A percentile compares a stretch with the other conserved stretches of the same genome.
Evolutionary conservation across 2,329 filamentous ascomycete species (phyloP).

Genomic region (Clonostachys byssicola): DNA sequence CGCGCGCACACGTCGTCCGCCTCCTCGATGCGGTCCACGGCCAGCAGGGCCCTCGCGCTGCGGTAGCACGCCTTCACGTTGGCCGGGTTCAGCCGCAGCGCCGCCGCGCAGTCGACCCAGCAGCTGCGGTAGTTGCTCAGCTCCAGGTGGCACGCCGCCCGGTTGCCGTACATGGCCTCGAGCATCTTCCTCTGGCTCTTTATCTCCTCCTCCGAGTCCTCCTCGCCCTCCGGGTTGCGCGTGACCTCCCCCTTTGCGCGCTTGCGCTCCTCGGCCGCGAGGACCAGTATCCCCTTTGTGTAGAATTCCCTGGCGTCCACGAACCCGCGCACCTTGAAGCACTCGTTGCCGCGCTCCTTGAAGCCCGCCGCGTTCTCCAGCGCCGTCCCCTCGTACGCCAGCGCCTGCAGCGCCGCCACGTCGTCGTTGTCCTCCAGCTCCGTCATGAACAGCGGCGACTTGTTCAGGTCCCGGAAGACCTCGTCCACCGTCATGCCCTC

Average conservation of each 20-base stretch:
- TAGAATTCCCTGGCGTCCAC: slow-evolving; percentile 89
- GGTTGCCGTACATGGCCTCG: slow-evolving; percentile 79
- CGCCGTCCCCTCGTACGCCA: slow-evolving; percentile 89
- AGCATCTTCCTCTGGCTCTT: slow-evolving; percentile 59
- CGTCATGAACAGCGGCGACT: slow-evolving; percentile 91
- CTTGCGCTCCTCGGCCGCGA: slow-evolving; percentile 60
- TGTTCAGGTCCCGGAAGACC: slow-evolving; percentile 52
- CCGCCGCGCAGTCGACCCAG: slow-evolving; percentile 77
- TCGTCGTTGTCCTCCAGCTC: slow-evolving; percentile 80
- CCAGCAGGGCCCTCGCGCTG: slow-evolving; percentile 71
- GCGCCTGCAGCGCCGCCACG: slow-evolving; percentile 80
- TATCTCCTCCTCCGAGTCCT: slow-evolving; percentile 48
- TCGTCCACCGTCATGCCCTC: slow-evolving; percentile 48
- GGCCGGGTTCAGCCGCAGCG: slow-evolving; percentile 70
- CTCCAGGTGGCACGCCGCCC: slow-evolving; percentile 85
- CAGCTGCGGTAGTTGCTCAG: slow-evolving; percentile 84
- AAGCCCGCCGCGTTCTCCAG: slow-evolving; percentile 80
- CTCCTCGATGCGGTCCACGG: slow-evolving; percentile 73
- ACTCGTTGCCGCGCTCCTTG: slow-evolving; percentile 89
- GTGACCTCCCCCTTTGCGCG: slow-evolving; percentile 34
- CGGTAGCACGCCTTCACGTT: slow-evolving; percentile 94
- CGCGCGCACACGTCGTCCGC: slow-evolving; percentile 74
- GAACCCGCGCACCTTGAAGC: slow-evolving; percentile 70
- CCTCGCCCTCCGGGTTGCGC: slow-evolving; percentile 17
- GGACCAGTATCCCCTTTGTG: slow-evolving; percentile 73